Conservation (phyloP, 2,329 filamentous ascomycete species). For the Lachnellula occidentalis region DNA sequence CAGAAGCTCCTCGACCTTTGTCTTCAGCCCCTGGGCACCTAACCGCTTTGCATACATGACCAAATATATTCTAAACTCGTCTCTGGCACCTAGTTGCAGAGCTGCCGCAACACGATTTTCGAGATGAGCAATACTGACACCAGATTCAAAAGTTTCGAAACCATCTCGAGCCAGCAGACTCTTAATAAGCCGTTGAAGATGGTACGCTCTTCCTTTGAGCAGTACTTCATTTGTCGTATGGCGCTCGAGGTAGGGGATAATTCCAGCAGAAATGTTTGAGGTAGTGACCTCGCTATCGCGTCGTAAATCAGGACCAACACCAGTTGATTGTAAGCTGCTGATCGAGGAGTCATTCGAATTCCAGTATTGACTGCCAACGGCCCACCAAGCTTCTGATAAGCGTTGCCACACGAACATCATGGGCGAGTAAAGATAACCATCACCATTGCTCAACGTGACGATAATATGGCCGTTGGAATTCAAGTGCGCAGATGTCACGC, state of each 20-base stretch:
- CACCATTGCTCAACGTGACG: constrained; percentile 88
- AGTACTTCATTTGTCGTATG: constrained; percentile 93
- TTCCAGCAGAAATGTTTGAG: constrained; percentile 74
- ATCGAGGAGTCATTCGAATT: constrained; percentile 92
- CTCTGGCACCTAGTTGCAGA: constrained; percentile 73
- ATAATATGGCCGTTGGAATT: constrained; percentile 83
- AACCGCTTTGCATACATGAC: constrained; percentile 97
- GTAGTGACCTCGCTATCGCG: constrained; percentile 42
- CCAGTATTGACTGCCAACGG: constrained; percentile 97
- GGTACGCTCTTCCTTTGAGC: constrained; percentile 85
- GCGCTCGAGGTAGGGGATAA: constrained; percentile 87
- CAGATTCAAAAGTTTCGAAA: constrained; percentile 86
- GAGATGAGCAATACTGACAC: constrained; percentile 86
- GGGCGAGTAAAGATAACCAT: constrained; percentile 85
- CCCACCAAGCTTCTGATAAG: constrained; percentile 97
- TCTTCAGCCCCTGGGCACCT: constrained; percentile 78
- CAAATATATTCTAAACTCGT: constrained; percentile 93
- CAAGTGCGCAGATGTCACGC: constrained; percentile 83
- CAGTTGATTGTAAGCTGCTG: constrained; percentile 69
- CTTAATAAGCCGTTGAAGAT: constrained; percentile 87
- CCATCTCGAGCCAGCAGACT: constrained; percentile 81
- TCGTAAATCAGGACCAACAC: constrained; percentile 52
- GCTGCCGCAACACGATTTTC: constrained; percentile 93
- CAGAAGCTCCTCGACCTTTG: constrained; percentile 89
- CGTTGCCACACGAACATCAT: constrained; percentile 89